Evolutionary conservation across 2,329 filamentous ascomycete genomes (phyloP), one percentile per base, ranked within the genome.

Genomic region (Scedosporium dehoogii): DNA sequence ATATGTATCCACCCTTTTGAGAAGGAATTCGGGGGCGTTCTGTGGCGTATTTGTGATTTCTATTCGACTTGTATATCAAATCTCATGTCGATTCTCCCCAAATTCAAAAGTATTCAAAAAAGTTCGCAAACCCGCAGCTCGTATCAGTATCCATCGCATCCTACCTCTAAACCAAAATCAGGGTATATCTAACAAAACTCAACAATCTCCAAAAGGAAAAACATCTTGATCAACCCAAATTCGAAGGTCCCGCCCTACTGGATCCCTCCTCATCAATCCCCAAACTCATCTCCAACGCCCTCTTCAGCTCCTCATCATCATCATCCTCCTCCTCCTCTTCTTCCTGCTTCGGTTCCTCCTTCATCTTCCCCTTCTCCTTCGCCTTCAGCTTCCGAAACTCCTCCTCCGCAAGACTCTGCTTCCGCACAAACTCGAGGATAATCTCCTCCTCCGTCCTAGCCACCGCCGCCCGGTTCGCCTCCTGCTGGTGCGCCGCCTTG

Each of bases 361-460:
- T 23, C 51, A 55, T 55, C 23, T 58, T 42, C 33, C 53, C 23
- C 60, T 58, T 55, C 51, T n/a, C 55, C 27, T n/a, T 27, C 51
- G n/a, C 38, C 53, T 48, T 58, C 38, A 25, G 21, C 42, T 59
- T 59, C 10, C 76, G 73, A 58, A 72, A 79, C 70, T 86, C 79
- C 66, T 86, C 86, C 73, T 93, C 90, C 0, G 83, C 79, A 51
- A 91, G 70, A 71, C 88, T 91, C 75, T 92, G 88, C 76, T 86
- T 88, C 78, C 88, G 89, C 48, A 91, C 81, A 72, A 90, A 91
- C 68, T 91, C 88, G 70, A 92, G 72, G 7, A 92, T 83, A 63
- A 89, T 85, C 62, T 91, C 84, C 70, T 92, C 88, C 69, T 92
- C 89, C 0, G 79, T 83, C 69, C 74, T 78, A 61, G 75, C 71